These are phyloP conservation scores for Phytophthora hibernalis DNA, from an alignment of 352 stramenopile genomes.

Conservation along the genomic window DNA sequence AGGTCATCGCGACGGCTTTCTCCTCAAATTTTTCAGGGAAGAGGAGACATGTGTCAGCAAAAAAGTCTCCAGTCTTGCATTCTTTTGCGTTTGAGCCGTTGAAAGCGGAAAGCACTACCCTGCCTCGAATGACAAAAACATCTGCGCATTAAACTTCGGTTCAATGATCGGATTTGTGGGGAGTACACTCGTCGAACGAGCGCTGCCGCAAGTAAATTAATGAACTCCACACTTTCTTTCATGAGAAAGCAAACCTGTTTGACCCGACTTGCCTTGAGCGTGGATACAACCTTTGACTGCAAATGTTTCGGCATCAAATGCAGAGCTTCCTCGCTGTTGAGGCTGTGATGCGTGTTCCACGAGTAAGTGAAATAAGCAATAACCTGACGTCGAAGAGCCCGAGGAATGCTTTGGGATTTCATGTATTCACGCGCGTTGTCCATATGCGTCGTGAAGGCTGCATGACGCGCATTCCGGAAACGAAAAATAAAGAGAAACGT, in stretches of 20 bases:
- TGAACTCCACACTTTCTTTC: slow-evolving; percentile 77
- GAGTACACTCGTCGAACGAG: slow-evolving; percentile 65
- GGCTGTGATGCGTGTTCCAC: slow-evolving; percentile 66
- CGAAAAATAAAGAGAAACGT: slow-evolving; percentile 80
- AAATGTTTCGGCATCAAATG: slow-evolving; percentile 67
- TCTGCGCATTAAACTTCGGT: slow-evolving; percentile 76
- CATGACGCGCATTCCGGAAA: slow-evolving; percentile 58
- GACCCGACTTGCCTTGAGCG: slow-evolving; percentile 66
- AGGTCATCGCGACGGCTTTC: slow-evolving; percentile 76
- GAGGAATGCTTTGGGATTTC: slow-evolving; percentile 70
- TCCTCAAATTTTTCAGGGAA: slow-evolving; percentile 68
- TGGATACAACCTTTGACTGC: slow-evolving; percentile 66
- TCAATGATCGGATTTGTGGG: slow-evolving; percentile 69
- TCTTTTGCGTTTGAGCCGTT: slow-evolving; percentile 61
- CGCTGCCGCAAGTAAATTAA: slow-evolving; percentile 62
- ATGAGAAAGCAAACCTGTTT: slow-evolving; percentile 77
- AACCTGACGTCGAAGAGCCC: slow-evolving; percentile 56
- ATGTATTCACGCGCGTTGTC: slow-evolving; percentile 79
- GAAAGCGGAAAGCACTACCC: slow-evolving; percentile 57
- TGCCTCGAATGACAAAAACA: slow-evolving; percentile 81
- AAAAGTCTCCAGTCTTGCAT: slow-evolving; percentile 71
- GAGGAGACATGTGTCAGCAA: slow-evolving; percentile 66
- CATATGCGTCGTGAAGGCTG: slow-evolving; percentile 61
- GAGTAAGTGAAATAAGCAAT: slow-evolving; percentile 72
- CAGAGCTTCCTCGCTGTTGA: slow-evolving; percentile 67